These are phyloP conservation scores for Theileria equi DNA, from an alignment of 169 alveolate species.

Conservation along the genomic window DNA sequence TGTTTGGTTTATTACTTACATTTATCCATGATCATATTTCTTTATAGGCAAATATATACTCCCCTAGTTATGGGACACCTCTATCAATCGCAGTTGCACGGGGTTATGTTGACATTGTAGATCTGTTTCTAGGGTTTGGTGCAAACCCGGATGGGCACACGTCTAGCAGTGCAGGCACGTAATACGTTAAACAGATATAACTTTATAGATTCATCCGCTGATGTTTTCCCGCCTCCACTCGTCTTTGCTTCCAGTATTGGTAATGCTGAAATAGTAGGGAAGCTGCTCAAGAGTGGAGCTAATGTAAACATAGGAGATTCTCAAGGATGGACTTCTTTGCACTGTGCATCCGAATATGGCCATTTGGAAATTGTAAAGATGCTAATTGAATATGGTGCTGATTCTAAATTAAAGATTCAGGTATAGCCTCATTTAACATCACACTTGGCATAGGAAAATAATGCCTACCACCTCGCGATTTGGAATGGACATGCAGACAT, in stretches of 20 bases:
- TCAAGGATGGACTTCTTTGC: conserved; percentile 72
- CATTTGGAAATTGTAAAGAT: conserved; percentile 50
- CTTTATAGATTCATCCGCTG: neutral
- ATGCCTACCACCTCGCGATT: conserved; percentile 50
- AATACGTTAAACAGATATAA: too few species aligned
- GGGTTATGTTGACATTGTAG: conserved; percentile 36
- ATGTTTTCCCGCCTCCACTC: conserved; percentile 60
- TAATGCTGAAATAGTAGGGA: conserved; percentile 20
- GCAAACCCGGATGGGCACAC: conserved; percentile 64
- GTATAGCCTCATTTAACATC: too few species aligned
- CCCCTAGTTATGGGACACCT: conserved; percentile 50
- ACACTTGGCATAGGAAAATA: conserved; percentile 30
- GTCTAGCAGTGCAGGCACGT: too few species aligned
- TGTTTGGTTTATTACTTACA: too few species aligned
- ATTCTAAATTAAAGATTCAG: conserved; percentile 33
- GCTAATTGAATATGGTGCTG: conserved; percentile 53
- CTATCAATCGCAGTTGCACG: conserved; percentile 46
- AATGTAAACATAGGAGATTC: conserved; percentile 17
- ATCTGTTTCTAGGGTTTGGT: conserved; percentile 47
- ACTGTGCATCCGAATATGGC: conserved; percentile 73
- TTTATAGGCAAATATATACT: conserved; percentile 21
- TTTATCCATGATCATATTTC: neutral
- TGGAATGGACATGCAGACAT: conserved; percentile 43
- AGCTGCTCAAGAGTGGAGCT: conserved; percentile 39
- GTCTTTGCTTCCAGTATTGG: conserved; percentile 53